Evolutionary conservation across 2,329 filamentous ascomycete species (phyloP).

Genomic region (Epichloe gansuensis): DNA sequence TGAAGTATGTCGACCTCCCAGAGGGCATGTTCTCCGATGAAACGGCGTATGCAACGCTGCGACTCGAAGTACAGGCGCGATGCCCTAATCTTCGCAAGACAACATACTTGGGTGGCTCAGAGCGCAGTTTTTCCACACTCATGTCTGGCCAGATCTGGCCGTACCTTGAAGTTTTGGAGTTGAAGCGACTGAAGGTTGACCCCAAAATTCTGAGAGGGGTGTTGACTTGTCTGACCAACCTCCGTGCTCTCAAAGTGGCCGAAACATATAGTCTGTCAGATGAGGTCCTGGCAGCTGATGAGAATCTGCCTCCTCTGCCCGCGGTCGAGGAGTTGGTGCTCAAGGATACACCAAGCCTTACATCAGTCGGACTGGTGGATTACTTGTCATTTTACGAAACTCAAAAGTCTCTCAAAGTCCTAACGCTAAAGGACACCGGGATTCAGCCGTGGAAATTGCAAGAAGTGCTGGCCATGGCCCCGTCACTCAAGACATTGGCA

Average conservation of each 20-base stretch:
- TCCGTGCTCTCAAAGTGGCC: constrained; percentile 64
- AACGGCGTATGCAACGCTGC: constrained; percentile 56
- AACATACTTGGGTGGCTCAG: constrained; percentile 67
- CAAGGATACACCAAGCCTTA: constrained; percentile 58
- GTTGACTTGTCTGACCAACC: constrained; percentile 49
- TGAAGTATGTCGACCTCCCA: constrained; percentile 82
- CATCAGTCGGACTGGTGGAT: constrained; percentile 52
- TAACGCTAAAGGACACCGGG: constrained; percentile 62
- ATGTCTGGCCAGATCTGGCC: constrained; percentile 53
- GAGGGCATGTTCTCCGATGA: constrained; percentile 81
- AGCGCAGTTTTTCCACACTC: constrained; percentile 62
- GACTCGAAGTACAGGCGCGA: constrained; percentile 70
- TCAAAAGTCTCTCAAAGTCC: constrained; percentile 46
- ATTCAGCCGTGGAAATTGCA: constrained; percentile 51
- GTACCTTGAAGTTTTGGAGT: constrained; percentile 59
- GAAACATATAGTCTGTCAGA: constrained; percentile 61
- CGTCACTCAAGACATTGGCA: constrained; percentile 43
- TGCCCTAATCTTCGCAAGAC: constrained; percentile 82
- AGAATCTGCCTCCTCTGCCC: constrained; percentile 59
- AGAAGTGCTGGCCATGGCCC: constrained; percentile 44
- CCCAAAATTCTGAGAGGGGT: constrained; percentile 57
- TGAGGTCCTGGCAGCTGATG: constrained; percentile 55
- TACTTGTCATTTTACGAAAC: constrained; percentile 53
- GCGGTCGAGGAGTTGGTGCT: constrained; percentile 61
- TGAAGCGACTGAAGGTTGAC: constrained; percentile 56